A percentile compares a stretch with the other conserved stretches of the same genome.
Conservation (phyloP, 2,329 filamentous ascomycete genomes). For the Aspergillus latus region DNA sequence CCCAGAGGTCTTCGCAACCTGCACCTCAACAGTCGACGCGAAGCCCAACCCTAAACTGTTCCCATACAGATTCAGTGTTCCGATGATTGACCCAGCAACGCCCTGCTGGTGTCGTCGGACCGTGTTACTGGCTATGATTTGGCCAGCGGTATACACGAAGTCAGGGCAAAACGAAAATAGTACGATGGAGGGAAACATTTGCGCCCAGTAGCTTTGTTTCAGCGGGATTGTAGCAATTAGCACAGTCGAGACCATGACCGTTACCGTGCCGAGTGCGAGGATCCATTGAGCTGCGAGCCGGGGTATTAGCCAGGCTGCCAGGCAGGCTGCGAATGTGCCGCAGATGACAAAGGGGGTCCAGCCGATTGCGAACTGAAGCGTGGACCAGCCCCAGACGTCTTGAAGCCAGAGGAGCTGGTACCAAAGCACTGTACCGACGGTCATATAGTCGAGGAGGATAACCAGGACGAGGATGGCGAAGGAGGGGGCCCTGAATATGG, state of each 20-base stretch:
- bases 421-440: constrained; percentile 50
- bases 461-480: constrained; percentile 47
- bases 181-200: constrained; percentile 42
- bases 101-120: constrained; percentile 52
- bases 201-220: constrained; percentile 48
- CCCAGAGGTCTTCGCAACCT: constrained; percentile 21
- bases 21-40: constrained; percentile 42
- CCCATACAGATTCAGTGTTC: constrained; percentile 47
- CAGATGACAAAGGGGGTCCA: constrained; percentile 47
- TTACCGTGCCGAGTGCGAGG: constrained; percentile 45
- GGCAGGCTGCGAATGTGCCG: constrained; percentile 37
- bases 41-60: constrained; percentile 47
- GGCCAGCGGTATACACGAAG: constrained; percentile 52
- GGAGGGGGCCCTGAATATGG: constrained; percentile 48
- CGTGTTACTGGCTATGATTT: constrained; percentile 56
- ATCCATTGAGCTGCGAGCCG: constrained; percentile 51
- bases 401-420: constrained; percentile 51
- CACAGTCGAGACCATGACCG: constrained; percentile 31
- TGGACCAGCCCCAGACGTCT: constrained; percentile 42
- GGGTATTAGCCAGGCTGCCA: constrained; percentile 50
- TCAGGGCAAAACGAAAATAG: constrained; percentile 47
- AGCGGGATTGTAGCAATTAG: constrained; percentile 48
- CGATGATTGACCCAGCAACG: constrained; percentile 52
- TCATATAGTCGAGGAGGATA: constrained; percentile 50
- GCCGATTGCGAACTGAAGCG: constrained; percentile 42